A percentile compares a stretch with the other conserved stretches of the same genome.
phyloP scores from a whole-genome alignment of 352 stramenopile species.

The Globisporangium acanthophoron region DNA sequence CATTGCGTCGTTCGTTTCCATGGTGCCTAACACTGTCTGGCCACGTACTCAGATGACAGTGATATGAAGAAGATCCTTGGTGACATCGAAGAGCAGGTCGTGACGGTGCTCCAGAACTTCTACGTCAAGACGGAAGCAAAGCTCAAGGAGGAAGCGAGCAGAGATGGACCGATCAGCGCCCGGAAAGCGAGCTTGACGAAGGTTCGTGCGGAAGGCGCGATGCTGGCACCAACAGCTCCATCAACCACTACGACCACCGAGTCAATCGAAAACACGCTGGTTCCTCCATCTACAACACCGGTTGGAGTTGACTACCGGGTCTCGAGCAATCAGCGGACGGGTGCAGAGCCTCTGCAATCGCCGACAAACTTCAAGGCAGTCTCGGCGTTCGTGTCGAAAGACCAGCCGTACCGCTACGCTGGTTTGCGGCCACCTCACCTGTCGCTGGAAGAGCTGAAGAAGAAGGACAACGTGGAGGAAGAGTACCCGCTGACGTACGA shows the following conservation, averaged over 20 bases:
- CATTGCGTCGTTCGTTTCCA: neutral
- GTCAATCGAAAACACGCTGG: neutral
- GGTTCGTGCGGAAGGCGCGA: neutral
- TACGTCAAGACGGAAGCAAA: slow-evolving; percentile 51
- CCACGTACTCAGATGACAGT: slow-evolving; percentile 31
- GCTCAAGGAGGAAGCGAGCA: slow-evolving; percentile 21
- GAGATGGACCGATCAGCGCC: neutral
- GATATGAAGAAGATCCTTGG: slow-evolving; percentile 73
- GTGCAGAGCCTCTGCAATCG: slow-evolving; percentile 10
- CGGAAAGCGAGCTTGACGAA: slow-evolving; percentile 1
- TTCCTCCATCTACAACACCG: neutral
- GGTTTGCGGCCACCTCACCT: slow-evolving; percentile 59
- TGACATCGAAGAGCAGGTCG: slow-evolving; percentile 73
- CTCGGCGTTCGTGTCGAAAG: slow-evolving; percentile 40
- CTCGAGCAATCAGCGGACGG: neutral
- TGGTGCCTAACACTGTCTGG: neutral
- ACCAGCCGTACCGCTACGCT: slow-evolving; percentile 70
- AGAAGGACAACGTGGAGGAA: slow-evolving; percentile 82
- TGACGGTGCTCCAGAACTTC: slow-evolving; percentile 58
- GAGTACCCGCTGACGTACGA: slow-evolving; percentile 85
- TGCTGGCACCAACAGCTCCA: neutral
- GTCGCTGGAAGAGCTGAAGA: slow-evolving; percentile 72
- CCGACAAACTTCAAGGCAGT: slow-evolving; percentile 25
- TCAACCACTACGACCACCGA: neutral
- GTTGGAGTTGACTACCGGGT: neutral